These are phyloP conservation scores for Acanthamoeba healyi DNA, from an alignment of 208 protist species.

Conservation along the genomic window DNA sequence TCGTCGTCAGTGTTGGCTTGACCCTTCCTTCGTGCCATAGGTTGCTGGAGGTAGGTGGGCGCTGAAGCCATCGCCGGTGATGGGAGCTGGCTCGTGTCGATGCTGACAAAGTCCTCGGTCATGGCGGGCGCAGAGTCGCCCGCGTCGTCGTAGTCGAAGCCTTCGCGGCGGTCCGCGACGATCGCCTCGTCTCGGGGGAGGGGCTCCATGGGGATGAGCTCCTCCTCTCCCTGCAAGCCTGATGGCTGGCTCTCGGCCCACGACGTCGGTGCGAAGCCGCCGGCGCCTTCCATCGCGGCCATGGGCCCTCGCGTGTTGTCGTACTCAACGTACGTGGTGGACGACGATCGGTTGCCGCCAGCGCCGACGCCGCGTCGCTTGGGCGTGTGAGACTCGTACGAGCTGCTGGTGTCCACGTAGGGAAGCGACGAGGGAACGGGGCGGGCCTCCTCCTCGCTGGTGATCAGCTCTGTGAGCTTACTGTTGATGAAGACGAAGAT, in stretches of 20 bases:
- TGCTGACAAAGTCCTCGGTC: neutral
- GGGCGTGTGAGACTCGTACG: neutral
- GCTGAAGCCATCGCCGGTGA: neutral
- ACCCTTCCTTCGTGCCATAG: neutral
- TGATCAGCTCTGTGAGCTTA: neutral
- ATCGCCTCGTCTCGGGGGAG: neutral
- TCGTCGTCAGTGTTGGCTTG: neutral
- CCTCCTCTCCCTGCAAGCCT: neutral
- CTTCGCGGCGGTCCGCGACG: neutral
- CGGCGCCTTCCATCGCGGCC: neutral
- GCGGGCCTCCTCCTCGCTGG: neutral
- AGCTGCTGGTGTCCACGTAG: neutral
- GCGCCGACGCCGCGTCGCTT: neutral
- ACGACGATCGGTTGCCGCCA: neutral
- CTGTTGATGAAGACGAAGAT: neutral
- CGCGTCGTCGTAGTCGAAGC: neutral
- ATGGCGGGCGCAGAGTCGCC: neutral
- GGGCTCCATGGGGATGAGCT: neutral
- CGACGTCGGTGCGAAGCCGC: neutral
- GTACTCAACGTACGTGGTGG: neutral
- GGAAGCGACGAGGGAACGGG: neutral
- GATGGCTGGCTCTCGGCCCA: neutral
- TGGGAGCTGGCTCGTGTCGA: neutral
- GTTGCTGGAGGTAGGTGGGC: neutral
- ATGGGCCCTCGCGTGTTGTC: slow-evolving; percentile 1